phyloP scores from a whole-genome alignment of 2,329 filamentous ascomycete genomes.

The Whalleya microplaca region DNA sequence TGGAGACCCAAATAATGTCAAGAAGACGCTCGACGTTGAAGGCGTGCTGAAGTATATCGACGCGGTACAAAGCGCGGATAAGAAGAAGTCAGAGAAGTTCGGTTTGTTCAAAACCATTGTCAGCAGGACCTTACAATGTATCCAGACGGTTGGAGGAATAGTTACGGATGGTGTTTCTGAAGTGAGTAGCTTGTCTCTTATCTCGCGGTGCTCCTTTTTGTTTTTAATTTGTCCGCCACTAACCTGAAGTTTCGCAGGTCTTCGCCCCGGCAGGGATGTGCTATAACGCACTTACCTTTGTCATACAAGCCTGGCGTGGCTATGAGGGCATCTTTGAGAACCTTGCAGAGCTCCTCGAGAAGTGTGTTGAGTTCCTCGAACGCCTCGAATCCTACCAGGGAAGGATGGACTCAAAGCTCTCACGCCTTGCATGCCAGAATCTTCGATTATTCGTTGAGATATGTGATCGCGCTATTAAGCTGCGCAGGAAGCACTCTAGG shows the following conservation, averaged over 20 bases:
- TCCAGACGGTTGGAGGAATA: conserved; percentile 40
- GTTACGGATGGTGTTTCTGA: conserved; percentile 36
- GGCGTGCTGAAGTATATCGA: conserved; percentile 37
- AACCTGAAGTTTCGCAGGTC: conserved; percentile 24
- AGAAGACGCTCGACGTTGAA: conserved; percentile 34
- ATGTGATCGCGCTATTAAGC: conserved; percentile 37
- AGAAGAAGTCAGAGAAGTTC: conserved; percentile 36
- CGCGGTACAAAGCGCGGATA: conserved; percentile 29
- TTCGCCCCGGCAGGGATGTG: conserved; percentile 41
- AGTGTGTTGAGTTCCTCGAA: conserved; percentile 41
- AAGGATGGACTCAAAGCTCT: conserved; percentile 38
- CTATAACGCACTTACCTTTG: conserved; percentile 42
- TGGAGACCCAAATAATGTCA: conserved; percentile 31
- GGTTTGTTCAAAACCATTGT: conserved; percentile 34
- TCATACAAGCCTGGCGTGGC: conserved; percentile 41
- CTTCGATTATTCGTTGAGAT: conserved; percentile 42
- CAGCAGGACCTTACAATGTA: conserved; percentile 38
- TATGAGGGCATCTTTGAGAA: conserved; percentile 42
- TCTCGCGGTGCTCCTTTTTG: not conserved
- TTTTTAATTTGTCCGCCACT: not conserved
- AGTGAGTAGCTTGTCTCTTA: conserved; percentile 11
- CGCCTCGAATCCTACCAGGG: conserved; percentile 38
- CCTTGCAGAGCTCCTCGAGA: conserved; percentile 37
- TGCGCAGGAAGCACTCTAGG: conserved; percentile 36
- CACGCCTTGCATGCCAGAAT: conserved; percentile 39